These are phyloP conservation scores for Alternaria gansuensis DNA, from an alignment of 2,329 filamentous ascomycete species.

Conservation along the genomic window DNA sequence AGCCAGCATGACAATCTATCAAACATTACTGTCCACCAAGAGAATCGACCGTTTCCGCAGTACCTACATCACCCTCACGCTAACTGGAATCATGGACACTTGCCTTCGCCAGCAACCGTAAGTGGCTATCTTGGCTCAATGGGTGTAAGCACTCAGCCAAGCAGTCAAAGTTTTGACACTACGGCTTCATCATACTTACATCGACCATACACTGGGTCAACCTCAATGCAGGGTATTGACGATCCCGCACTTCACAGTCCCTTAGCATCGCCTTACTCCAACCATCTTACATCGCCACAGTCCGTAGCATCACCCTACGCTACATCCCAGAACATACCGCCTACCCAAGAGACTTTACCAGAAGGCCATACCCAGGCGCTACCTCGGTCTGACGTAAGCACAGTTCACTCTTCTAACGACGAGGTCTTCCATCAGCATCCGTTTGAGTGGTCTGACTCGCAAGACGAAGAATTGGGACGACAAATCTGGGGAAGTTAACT, in stretches of 20 bases:
- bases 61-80: neutral
- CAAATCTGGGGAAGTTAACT: neutral
- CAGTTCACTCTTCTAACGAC: neutral
- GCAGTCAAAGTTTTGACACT: slow-evolving; percentile 2
- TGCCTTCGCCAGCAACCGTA: neutral
- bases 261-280: neutral
- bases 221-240: neutral
- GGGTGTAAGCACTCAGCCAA: slow-evolving; percentile 15
- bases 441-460: neutral
- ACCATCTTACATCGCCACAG: neutral
- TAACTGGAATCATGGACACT: neutral
- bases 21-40: too few relatives aligned
- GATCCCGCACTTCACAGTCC: slow-evolving; percentile 1
- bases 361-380: neutral
- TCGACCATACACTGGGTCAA: neutral
- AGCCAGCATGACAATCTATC: neutral
- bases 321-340: neutral
- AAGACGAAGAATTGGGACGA: neutral
- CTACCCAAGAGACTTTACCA: neutral
- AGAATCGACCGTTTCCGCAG: neutral
- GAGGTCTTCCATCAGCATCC: neutral
- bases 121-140: neutral
- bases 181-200: slow-evolving; percentile 7
- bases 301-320: neutral
- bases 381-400: neutral